phyloP scores from a whole-genome alignment of 345 rosid species.

The Eutrema japonicum region DNA sequence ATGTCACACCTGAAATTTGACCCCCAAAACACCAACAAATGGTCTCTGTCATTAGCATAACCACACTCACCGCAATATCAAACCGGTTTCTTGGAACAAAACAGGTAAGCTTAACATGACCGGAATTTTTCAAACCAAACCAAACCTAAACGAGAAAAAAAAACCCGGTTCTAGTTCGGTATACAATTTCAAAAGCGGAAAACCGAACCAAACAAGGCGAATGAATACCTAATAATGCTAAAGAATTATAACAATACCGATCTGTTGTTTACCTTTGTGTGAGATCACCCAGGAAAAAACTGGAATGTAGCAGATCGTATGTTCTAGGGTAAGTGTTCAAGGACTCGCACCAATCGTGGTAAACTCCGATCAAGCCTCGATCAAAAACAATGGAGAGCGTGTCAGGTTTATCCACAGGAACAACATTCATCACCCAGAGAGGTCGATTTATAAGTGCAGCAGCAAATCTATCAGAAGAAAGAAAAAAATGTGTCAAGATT shows the following conservation, averaged over 20 bases:
- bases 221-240: background rate
- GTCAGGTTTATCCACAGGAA: slow-evolving; percentile 64
- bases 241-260: background rate
- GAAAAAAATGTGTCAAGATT: background rate
- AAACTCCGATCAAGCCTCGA: slow-evolving; percentile 84
- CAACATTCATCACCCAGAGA: slow-evolving; percentile 92
- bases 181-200: background rate
- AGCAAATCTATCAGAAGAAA: slow-evolving; percentile 59
- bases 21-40: background rate
- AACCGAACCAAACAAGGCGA: background rate
- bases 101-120: background rate
- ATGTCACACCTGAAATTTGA: slow-evolving; percentile 60
- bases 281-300: slow-evolving; percentile 58
- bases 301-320: slow-evolving; percentile 82
- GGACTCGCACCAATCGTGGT: slow-evolving; percentile 95
- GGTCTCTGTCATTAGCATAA: background rate
- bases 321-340: slow-evolving; percentile 84
- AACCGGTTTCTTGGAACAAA: background rate
- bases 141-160: background rate
- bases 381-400: slow-evolving; percentile 70
- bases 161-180: background rate
- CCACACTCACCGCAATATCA: background rate
- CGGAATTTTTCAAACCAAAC: background rate
- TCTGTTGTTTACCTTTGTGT: slow-evolving; percentile 31
- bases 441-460: slow-evolving; percentile 74